A percentile compares a stretch with the other conserved stretches of the same genome.
Evolutionary conservation across 169 alveolate genomes (phyloP).

Genomic region (Babesia bigemina): DNA sequence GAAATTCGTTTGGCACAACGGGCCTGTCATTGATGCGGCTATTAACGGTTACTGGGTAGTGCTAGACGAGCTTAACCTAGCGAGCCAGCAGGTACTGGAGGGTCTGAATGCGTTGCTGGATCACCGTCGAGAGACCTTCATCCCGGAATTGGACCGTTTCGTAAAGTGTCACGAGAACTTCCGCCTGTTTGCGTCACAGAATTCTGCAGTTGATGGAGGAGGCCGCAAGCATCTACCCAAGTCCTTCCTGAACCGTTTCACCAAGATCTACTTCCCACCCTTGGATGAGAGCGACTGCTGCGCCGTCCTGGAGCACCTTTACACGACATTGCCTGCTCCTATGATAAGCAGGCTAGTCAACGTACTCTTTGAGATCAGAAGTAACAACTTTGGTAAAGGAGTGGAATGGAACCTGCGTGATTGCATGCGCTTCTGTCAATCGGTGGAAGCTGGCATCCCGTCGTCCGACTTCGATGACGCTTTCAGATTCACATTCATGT

Average conservation of each 20-base stretch:
- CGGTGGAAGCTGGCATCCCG: constrained; percentile 10
- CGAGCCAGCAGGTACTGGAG: constrained; percentile 97
- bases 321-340: constrained; percentile 40
- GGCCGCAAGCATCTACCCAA: constrained; percentile 98
- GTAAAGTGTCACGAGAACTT: constrained; percentile 93
- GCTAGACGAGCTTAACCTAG: constrained; percentile 98
- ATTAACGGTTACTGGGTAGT: constrained; percentile 98
- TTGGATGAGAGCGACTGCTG: constrained; percentile 83
- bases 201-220: constrained; percentile 95
- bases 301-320: constrained; percentile 81
- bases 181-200: constrained; percentile 98
- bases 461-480: constrained; percentile 11
- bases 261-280: constrained; percentile 90
- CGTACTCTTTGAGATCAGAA: constrained; percentile 48
- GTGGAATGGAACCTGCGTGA: constrained; percentile 61
- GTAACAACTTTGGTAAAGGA: constrained; percentile 23
- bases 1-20: constrained; percentile 94
- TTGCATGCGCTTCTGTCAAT: constrained; percentile 37
- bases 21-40: constrained; percentile 95
- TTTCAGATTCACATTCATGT: constrained; percentile 32
- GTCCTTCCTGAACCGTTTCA: constrained; percentile 97
- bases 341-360: not conserved
- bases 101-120: constrained; percentile 98
- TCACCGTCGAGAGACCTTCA: constrained; percentile 94
- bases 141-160: constrained; percentile 94